Evolutionary conservation across 352 stramenopile species (phyloP), one percentile per base, ranked within the genome.

Genomic region (Globisporangium megalacanthum): DNA sequence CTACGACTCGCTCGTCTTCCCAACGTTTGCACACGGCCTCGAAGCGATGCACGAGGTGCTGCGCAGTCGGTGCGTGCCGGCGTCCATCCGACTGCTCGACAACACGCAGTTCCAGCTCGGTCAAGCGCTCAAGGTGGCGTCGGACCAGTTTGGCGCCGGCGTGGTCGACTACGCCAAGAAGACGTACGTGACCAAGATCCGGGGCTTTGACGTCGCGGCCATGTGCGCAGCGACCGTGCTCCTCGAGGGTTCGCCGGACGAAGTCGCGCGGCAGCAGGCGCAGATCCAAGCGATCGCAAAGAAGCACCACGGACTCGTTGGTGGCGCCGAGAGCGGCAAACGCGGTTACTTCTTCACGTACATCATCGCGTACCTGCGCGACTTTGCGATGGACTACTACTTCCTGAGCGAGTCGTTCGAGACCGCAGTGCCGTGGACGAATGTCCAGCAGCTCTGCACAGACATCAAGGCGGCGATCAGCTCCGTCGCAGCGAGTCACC

Each of bases 91-190:
- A 17, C 69, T 98, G 36, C 66, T 98, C 45, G 95, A 98, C 70
- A 98, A 98, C 68, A 88, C 86, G 41, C 93, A 98, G 61, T 98
- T 98, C 69, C 83, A 95, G 60, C 66, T 98, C 8, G 93, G 95
- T 4, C 92, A 97, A 59, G 90, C 89, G 36, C 70, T 98, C 1
- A 97, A 95, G 68, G 77, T 79, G 4, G 73, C 68, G 1, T 77
- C 69, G 6, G 60, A 56, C 6, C 72, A 75, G 47, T 85, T 85
- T 49, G 72, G 70, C 5, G 64, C 65, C 41, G 65, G 68, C n/a
- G 68, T 88, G 37, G 50, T 90, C 8, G 79, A 88, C 54, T 86
- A 88, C 54, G 83, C 82, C 25, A 91, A 94, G 46, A 96, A 95
- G 58, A 86, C 78, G 45, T 93, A 90, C 56, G 73, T 96, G 48